Evolutionary conservation across 202 grass and related monocot genomes (phyloP).

Genomic region (Eragrostis tef): DNA sequence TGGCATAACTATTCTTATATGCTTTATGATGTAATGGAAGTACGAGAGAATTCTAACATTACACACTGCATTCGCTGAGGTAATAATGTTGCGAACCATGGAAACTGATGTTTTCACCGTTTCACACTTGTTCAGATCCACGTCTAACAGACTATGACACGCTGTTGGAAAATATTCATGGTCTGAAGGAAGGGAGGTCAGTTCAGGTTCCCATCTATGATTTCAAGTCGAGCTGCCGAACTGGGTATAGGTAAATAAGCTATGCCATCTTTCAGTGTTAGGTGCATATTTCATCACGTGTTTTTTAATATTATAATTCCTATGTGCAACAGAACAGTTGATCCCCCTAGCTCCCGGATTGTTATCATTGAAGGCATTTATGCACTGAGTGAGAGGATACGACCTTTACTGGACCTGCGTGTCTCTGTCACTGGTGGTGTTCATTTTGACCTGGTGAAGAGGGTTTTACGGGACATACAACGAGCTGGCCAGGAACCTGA

Average conservation of each 20-base stretch:
- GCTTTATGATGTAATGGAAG: slow-evolving; percentile 13
- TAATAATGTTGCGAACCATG: slow-evolving; percentile 12
- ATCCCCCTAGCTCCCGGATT: slow-evolving; percentile 75
- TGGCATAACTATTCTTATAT: slow-evolving; percentile 7
- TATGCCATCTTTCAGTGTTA: slow-evolving; percentile 25
- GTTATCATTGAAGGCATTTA: slow-evolving; percentile 98
- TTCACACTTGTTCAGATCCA: slow-evolving; percentile 67
- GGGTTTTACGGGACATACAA: slow-evolving; percentile 96
- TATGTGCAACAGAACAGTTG: slow-evolving; percentile 74
- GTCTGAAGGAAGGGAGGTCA: slow-evolving; percentile 74
- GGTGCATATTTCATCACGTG: neutral
- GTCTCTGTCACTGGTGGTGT: slow-evolving; percentile 97
- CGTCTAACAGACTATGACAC: slow-evolving; percentile 94
- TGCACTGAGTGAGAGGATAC: slow-evolving; percentile 88
- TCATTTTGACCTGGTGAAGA: slow-evolving; percentile 98
- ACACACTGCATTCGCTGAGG: slow-evolving; percentile 21
- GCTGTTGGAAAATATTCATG: slow-evolving; percentile 89
- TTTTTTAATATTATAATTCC: slow-evolving; percentile 45
- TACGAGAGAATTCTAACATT: neutral
- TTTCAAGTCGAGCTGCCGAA: slow-evolving; percentile 80
- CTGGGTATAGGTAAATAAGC: slow-evolving; percentile 74
- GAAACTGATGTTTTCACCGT: slow-evolving; percentile 24
- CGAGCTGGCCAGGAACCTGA: slow-evolving; percentile 93
- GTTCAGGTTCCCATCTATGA: slow-evolving; percentile 97
- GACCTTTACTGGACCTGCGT: slow-evolving; percentile 76